phyloP scores from a whole-genome alignment of 768 basidiomycete genomes.

The Psilocybe sp. region DNA sequence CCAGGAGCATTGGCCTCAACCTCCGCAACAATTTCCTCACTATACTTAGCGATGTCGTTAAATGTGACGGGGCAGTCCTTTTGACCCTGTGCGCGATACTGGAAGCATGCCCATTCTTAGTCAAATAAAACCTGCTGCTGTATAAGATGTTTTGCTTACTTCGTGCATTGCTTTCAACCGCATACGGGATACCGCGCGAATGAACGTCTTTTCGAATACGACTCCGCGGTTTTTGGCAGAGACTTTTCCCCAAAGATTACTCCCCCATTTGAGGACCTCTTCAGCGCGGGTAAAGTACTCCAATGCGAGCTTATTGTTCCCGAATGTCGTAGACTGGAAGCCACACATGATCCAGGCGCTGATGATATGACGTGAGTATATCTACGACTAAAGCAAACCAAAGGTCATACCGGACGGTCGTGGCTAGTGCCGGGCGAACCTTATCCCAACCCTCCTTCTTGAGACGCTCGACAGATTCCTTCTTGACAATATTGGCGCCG shows the following conservation, averaged over 20 bases:
- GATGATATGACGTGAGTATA: neutral
- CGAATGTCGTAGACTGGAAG: constrained; percentile 21
- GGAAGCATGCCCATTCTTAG: constrained; percentile 1
- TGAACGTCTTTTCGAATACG: constrained; percentile 40
- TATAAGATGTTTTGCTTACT: constrained; percentile 18
- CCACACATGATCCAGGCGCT: constrained; percentile 41
- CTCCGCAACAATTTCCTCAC: too few species aligned
- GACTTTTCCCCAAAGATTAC: constrained; percentile 35
- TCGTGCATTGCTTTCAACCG: constrained; percentile 30
- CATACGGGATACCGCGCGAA: constrained; percentile 37
- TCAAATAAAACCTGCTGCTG: neutral
- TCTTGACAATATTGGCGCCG: constrained; percentile 28
- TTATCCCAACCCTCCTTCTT: constrained; percentile 24
- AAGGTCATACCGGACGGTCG: constrained; percentile 33
- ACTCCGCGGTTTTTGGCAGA: constrained; percentile 33
- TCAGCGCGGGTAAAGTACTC: constrained; percentile 33
- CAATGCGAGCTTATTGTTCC: constrained; percentile 19
- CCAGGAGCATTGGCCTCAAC: too few species aligned
- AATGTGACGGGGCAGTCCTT: too few species aligned
- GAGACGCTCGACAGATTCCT: constrained; percentile 28
- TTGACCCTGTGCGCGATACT: constrained; percentile 23
- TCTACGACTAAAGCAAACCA: neutral
- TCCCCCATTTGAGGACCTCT: constrained; percentile 43
- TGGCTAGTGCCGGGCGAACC: constrained; percentile 32
- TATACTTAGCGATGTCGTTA: too few species aligned